Conservation (phyloP, 1,284 basidiomycete genomes). For the Acaromyces ingoldii region DNA sequence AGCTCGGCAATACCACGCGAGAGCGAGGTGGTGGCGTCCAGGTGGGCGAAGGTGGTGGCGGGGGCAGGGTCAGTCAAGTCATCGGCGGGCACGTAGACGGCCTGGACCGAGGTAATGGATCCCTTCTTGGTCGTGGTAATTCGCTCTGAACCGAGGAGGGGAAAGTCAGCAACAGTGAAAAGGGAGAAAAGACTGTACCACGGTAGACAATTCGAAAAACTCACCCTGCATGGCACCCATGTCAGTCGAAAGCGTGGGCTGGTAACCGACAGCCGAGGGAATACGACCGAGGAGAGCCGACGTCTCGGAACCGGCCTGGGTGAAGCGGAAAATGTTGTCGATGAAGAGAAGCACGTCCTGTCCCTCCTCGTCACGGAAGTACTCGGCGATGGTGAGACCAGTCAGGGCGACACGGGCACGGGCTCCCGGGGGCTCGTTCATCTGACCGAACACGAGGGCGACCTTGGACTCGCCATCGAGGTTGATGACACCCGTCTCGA, state of each 20-base stretch:
- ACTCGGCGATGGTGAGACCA: conserved; percentile 97
- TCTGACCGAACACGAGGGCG: conserved; percentile 99
- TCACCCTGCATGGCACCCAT: conserved; percentile 93
- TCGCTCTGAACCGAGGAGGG: conserved; percentile 61
- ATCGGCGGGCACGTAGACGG: conserved; percentile 98
- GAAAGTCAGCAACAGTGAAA: no score
- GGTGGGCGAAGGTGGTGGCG: conserved; percentile 97
- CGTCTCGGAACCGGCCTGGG: conserved; percentile 99
- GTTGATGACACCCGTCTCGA: conserved; percentile 99
- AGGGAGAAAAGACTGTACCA: background rate
- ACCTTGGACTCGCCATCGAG: conserved; percentile 94
- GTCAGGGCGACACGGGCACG: conserved; percentile 99
- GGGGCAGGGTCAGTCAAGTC: conserved; percentile 99
- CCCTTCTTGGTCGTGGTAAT: conserved; percentile 99
- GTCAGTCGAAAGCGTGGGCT: conserved; percentile 97
- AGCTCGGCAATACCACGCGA: conserved; percentile 98
- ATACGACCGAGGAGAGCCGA: conserved; percentile 99
- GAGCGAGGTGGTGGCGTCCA: conserved; percentile 98
- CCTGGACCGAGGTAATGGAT: conserved; percentile 98
- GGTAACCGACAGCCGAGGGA: conserved; percentile 99
- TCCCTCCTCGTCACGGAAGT: conserved; percentile 99
- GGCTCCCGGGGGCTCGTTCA: conserved; percentile 99
- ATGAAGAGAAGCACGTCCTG: conserved; percentile 99
- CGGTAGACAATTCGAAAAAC: background rate
- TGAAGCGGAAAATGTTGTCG: conserved; percentile 93